Percentiles rank a stretch among this genome's conserved stretches.
phyloP scores from a whole-genome alignment of 116 monocot species.

The Phalaenopsis hybrid region DNA sequence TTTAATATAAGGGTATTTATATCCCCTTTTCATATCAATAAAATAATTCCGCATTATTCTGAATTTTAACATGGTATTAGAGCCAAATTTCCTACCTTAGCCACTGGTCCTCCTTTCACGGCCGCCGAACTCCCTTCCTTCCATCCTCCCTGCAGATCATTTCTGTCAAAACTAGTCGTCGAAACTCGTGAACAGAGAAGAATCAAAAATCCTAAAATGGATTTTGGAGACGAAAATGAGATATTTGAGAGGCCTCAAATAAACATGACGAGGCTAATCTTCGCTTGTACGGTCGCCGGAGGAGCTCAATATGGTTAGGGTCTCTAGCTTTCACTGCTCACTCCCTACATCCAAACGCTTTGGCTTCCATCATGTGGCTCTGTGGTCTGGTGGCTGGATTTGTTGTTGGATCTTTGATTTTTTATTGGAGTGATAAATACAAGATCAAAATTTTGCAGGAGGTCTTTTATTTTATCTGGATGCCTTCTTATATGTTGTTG shows the following conservation, averaged over 20 bases:
- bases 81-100: no score
- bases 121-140: no score
- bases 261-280: conserved; percentile 9
- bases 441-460: conserved; percentile 25
- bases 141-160: no score
- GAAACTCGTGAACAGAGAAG: no score
- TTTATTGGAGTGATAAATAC: conserved; percentile 40
- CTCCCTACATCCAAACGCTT: conserved; percentile 31
- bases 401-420: conserved; percentile 44
- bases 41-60: no score
- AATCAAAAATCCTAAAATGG: neutral
- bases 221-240: neutral
- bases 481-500: conserved; percentile 34
- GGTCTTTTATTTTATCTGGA: conserved; percentile 42
- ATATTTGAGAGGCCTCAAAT: no score
- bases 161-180: no score
- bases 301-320: conserved; percentile 22
- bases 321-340: conserved; percentile 22
- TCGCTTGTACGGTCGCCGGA: conserved; percentile 17
- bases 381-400: conserved; percentile 58
- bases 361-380: conserved; percentile 57
- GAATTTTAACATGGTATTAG: no score
- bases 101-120: no score
- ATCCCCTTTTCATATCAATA: no score
- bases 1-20: no score